These are phyloP conservation scores for Tylopilus sp. DNA, from an alignment of 768 basidiomycete species.

Conservation along the genomic window DNA sequence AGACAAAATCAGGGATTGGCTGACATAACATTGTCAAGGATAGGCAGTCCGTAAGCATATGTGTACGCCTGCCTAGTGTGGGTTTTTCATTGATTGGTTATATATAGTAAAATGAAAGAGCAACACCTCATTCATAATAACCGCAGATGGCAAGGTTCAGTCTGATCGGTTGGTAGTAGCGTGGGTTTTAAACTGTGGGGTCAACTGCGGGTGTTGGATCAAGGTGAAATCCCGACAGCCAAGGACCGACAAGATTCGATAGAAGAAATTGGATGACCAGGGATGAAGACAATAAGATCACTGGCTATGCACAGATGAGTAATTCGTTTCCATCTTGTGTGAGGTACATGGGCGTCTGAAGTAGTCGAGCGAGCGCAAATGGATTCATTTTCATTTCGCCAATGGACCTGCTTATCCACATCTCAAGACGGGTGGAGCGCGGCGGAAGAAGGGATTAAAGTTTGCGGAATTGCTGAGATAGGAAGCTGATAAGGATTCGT, in stretches of 20 bases:
- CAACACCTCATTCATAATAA: not conserved
- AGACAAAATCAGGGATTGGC: conserved; percentile 2
- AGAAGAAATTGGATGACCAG: not conserved
- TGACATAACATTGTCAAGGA: not conserved
- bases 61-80: not conserved
- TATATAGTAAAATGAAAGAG: conserved; percentile 12
- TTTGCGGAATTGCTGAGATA: conserved; percentile 23
- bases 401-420: conserved; percentile 5
- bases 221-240: not conserved
- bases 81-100: not conserved
- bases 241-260: not conserved
- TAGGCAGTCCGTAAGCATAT: not conserved
- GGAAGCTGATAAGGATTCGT: conserved; percentile 18
- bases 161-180: not conserved
- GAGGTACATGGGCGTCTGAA: conserved; percentile 23
- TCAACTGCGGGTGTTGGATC: not conserved
- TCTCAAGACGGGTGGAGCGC: conserved; percentile 22
- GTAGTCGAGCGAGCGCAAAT: conserved; percentile 12
- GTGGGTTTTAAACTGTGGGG: not conserved
- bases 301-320: conserved; percentile 17
- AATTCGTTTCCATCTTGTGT: conserved; percentile 22
- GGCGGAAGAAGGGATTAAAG: conserved; percentile 16
- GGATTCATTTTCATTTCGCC: conserved; percentile 30
- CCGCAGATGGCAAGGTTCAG: not conserved
- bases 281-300: conserved; percentile 8